Conservation (phyloP, 495 filamentous ascomycete genomes). For the Aspergillus ellipticus region DNA sequence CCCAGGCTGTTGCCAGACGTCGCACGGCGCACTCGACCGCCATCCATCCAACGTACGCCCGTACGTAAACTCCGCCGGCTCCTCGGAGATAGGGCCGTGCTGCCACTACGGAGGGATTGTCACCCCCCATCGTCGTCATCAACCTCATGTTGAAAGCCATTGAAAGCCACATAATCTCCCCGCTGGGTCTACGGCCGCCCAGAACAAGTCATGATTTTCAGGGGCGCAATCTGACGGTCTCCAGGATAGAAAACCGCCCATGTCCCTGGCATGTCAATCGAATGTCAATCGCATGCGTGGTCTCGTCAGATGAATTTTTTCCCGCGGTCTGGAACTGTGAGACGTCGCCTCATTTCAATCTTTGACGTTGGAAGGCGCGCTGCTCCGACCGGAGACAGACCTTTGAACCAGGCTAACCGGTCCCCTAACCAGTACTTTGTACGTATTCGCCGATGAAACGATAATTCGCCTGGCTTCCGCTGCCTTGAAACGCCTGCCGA, state of each 20-base stretch:
- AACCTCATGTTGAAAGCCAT: background rate
- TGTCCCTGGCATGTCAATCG: background rate
- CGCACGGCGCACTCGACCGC: too few relatives aligned
- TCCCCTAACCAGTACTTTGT: too few relatives aligned
- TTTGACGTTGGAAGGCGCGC: background rate
- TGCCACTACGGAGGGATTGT: background rate
- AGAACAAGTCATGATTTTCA: slow-evolving; percentile 21
- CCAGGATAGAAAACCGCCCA: background rate
- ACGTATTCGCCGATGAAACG: too few relatives aligned
- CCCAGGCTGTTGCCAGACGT: too few relatives aligned
- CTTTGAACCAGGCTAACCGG: background rate
- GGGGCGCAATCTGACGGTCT: slow-evolving; percentile 9
- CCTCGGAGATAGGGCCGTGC: background rate
- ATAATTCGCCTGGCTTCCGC: background rate
- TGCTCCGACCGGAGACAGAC: background rate
- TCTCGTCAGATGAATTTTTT: too few relatives aligned
- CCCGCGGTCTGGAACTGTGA: too few relatives aligned
- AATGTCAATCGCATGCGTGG: too few relatives aligned
- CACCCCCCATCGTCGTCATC: slow-evolving; percentile 3
- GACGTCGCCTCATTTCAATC: background rate
- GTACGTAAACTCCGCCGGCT: background rate
- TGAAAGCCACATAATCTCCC: slow-evolving; percentile 1
- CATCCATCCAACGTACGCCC: background rate
- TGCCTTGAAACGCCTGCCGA: background rate
- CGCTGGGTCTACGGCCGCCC: background rate